Evolutionary conservation across 257 asterid genomes (phyloP), one percentile per base, ranked within the genome.

Genomic region (Verbascum thapsus): DNA sequence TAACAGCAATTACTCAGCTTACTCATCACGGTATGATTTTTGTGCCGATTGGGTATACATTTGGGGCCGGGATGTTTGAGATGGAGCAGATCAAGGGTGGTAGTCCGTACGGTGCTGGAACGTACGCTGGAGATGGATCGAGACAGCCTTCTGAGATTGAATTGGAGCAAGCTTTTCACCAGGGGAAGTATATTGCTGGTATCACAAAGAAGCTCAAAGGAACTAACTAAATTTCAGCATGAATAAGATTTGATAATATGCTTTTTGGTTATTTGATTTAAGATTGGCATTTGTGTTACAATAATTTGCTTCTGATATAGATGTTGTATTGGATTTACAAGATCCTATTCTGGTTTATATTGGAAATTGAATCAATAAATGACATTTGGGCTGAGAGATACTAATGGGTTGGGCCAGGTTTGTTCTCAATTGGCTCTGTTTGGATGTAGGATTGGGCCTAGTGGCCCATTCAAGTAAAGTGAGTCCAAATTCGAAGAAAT

Each of bases 61-160:
- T 79, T 62, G 91, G 92, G 17, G 80, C 77, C 3, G 85, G 92
- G 20, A 85, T 82, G 89, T 85, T 71, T 15, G 85, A 80, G 64
- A 75, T 85, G 86, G 92, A 72, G 69, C n/a, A 75, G 48, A 45
- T 85, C 16, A 85, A 82, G 78, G 92, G 92, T 12, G 92, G 92
- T 2, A 82, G 85, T 56, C 88, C 92, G 1, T 85, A 85, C 6
- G 92, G 88, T 13, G 74, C 88, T 1, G 92, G 88, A 37, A 85
- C 88, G 10, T 82, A 1, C 59, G 85, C 87, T 4, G 92, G 88
- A 51, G 92, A 85, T 19, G 88, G 88, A 19, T 65, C 87, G 16
- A 76, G 92, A 23, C 88, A 85, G 54, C 88, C 88, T 12, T 61
- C 88, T 0, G 81, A 74, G 10, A 58, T 80, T n/a, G 92, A 85